Evolutionary conservation across 2,329 filamentous ascomycete genomes (phyloP).

Genomic region (Geosmithia putterillii): DNA sequence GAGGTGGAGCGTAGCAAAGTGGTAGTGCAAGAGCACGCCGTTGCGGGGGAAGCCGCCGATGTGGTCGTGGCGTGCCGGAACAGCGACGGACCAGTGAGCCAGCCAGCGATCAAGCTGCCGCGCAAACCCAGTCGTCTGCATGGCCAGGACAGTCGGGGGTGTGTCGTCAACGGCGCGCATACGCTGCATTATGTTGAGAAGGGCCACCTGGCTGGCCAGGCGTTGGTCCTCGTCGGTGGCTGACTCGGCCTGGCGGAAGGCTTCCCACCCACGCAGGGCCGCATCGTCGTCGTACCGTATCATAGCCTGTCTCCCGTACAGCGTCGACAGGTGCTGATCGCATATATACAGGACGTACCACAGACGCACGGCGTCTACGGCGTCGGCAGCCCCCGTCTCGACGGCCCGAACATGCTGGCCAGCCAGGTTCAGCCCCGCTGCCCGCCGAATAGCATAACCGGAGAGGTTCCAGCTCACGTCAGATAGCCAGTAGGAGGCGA

Average conservation of each 20-base stretch:
- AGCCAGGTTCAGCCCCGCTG: slow-evolving; percentile 31
- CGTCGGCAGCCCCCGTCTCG: slow-evolving; percentile 23
- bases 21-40: slow-evolving; percentile 25
- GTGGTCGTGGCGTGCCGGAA: slow-evolving; percentile 8
- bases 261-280: slow-evolving; percentile 43
- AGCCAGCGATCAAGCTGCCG: slow-evolving; percentile 23
- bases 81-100: slow-evolving; percentile 15
- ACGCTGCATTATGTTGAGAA: slow-evolving; percentile 43
- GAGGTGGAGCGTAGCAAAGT: slow-evolving; percentile 27
- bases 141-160: slow-evolving; percentile 27
- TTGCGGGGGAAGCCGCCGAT: slow-evolving; percentile 26
- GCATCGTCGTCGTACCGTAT: slow-evolving; percentile 47
- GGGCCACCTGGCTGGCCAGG: slow-evolving; percentile 42
- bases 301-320: slow-evolving; percentile 45
- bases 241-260: slow-evolving; percentile 33
- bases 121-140: slow-evolving; percentile 24
- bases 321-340: slow-evolving; percentile 48
- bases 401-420: slow-evolving; percentile 27
- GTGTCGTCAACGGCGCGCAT: slow-evolving; percentile 38
- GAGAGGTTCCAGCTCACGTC: slow-evolving; percentile 52
- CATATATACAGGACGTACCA: slow-evolving; percentile 52
- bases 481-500: slow-evolving; percentile 50
- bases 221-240: slow-evolving; percentile 41
- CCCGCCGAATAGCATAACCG: slow-evolving; percentile 36
- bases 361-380: slow-evolving; percentile 39